Conservation (phyloP, 176 grass and related monocot genomes). For the Oropetium thomaeum region DNA sequence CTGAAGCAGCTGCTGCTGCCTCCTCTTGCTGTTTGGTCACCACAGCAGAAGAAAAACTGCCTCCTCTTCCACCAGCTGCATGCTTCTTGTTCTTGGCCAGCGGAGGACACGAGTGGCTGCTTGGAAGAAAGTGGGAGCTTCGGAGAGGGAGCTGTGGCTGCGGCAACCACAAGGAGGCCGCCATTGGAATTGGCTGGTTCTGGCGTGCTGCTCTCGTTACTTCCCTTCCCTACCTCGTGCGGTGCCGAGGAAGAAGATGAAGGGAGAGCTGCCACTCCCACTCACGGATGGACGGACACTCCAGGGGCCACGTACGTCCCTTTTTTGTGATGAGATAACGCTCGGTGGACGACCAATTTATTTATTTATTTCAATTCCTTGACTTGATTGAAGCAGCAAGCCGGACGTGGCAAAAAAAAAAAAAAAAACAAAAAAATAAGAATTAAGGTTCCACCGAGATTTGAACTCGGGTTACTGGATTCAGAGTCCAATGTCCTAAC, state of each 20-base stretch:
- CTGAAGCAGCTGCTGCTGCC: not conserved
- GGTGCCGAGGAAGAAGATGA: too few species aligned
- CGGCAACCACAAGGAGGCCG: constrained; percentile 29
- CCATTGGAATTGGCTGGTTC: too few species aligned
- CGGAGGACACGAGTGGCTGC: not conserved
- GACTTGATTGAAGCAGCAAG: too few species aligned
- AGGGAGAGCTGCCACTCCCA: too few species aligned
- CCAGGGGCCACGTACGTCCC: not conserved
- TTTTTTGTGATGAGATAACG: not conserved
- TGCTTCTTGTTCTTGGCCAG: not conserved
- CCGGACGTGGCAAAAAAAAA: too few species aligned
- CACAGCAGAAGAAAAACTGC: constrained; percentile 7
- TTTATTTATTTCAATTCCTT: too few species aligned
- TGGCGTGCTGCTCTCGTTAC: too few species aligned
- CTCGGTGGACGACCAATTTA: too few species aligned
- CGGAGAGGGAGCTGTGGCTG: constrained; percentile 11
- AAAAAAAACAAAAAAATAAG: too few species aligned
- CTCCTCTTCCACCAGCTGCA: not conserved
- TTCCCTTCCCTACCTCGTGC: not conserved
- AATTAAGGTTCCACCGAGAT: constrained; percentile 56
- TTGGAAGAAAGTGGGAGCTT: not conserved
- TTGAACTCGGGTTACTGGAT: constrained; percentile 77
- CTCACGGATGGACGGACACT: not conserved
- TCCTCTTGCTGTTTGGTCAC: constrained; percentile 30
- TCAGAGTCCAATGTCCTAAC: constrained; percentile 79